Evolutionary conservation across 139 green algal species (phyloP).

Genomic region (Chlorella sp.): DNA sequence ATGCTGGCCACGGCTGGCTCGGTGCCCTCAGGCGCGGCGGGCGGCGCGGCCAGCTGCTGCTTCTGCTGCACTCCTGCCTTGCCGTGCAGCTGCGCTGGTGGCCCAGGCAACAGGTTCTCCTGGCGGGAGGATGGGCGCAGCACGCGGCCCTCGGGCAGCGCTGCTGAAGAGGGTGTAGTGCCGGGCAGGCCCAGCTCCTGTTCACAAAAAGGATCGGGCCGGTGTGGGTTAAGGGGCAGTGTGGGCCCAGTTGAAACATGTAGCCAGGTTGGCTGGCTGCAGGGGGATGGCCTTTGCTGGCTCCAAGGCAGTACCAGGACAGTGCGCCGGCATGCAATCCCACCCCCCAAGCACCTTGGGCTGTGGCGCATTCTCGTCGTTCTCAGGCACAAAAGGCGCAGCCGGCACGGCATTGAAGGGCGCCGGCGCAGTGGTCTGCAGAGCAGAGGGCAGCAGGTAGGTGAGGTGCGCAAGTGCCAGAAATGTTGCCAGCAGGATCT

Average conservation of each 20-base stretch:
- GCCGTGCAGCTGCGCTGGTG: background rate
- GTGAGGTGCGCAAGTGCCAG: too few relatives aligned
- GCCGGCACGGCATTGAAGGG: background rate
- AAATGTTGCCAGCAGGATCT: too few relatives aligned
- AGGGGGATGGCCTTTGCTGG: too few relatives aligned
- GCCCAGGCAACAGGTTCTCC: background rate
- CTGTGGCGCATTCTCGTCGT: constrained; percentile 8
- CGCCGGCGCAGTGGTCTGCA: too few relatives aligned
- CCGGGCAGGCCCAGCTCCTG: background rate
- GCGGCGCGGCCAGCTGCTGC: background rate
- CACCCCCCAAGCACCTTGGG: background rate
- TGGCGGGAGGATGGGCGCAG: constrained; percentile 32
- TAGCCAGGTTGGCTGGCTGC: too few relatives aligned
- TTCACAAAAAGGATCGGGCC: too few relatives aligned
- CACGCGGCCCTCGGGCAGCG: background rate
- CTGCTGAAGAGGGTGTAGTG: background rate
- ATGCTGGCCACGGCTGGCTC: background rate
- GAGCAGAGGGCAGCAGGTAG: too few relatives aligned
- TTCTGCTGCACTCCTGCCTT: background rate
- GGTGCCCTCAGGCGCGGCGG: too few relatives aligned
- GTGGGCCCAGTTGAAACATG: too few relatives aligned
- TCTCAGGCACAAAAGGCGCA: background rate
- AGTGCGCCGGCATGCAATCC: too few relatives aligned
- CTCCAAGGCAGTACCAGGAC: too few relatives aligned
- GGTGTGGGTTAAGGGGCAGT: too few relatives aligned